Base-by-base conservation (phyloP, 306 rosid genomes). In the Begonia masoniana region DNA sequence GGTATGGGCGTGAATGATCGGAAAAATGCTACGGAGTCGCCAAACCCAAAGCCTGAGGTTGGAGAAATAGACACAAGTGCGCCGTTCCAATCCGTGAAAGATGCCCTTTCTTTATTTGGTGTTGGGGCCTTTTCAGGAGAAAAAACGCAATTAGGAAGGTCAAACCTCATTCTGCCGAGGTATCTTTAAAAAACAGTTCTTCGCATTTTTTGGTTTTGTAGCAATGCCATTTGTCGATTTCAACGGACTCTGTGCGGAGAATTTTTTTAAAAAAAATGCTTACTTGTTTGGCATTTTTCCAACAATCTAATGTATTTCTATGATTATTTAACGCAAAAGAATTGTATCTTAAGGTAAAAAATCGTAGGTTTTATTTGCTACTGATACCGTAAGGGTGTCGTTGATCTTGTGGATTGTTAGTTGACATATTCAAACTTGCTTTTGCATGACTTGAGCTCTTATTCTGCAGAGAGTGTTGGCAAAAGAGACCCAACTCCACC, bases 11-110 rank as follows among this genome's bases (percentile, higher is more conserved):
- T 85, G 3, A 92, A 74, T 70, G 71, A 58, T 51, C 71, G 59
- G 54, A 71, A 74, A 41, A 75, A 57, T 76, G 76, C 74, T 50
- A 60, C 78, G 2, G 70, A 54, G 13, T 75, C 99, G 56, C 93
- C 94, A 9, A 83, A 13, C 59, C 67, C 87, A 35, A 85, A 81
- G 62, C 83, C 72, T 13, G 95, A 78, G 80, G 83, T 92, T 45
- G 99, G 99, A 66, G 99, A 92, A 81, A 92, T 92, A 16, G 99
- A 92, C 72, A 92, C 99, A 41, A 83, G 96, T 19, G 93, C 96
- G 46, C 99, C 99, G 39, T 92, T 92, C 60, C 99, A 92, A 59
- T 92, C 99, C 35, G 99, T 92, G 60, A 92, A 83, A 74, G 99
- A 92, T 79, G 99, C 99, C 10, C 96, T 92, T 63, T 68, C 73